Evolutionary conservation across 306 rosid genomes (phyloP), one percentile per base, ranked within the genome.

Genomic region (Spatholobus suberectus): DNA sequence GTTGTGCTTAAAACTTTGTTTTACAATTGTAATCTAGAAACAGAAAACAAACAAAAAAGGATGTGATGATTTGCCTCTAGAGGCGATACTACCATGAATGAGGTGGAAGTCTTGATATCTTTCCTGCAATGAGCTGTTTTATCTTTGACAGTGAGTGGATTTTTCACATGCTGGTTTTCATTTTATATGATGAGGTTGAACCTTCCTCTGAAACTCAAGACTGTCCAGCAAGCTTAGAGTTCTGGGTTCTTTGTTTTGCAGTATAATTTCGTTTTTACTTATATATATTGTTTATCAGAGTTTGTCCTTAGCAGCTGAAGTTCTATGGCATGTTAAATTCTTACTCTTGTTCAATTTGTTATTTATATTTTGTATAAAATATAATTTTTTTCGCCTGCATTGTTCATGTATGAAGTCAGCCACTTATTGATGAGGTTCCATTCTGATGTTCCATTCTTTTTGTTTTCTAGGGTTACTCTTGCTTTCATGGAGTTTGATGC

Each of bases 401-500:
- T 66, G 66, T 15, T 81, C 54, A 38, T 71, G 18, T 67, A 2
- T 24, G 84, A 35, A 46, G 27, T 79, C 15, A 34, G 24, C 58
- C 5, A 4, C 83, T 55, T 69, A 63, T 74, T 78, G 17, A 62
- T 49, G 37, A n/a, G n/a, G n/a, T n/a, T n/a, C 51, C 46, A 44
- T 79, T 80, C 29, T 62, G 62, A 57, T 44, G 75, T 44, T 69
- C 9, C 13, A 27, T 81, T 72, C 24, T 66, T 69, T 70, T 67
- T 52, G 59, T 78, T 65, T 73, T 85, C 38, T 54, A 83, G 90
- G 89, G 69, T 79, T 70, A 21, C 55, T 49, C 54, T 62, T 68
- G 73, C 85, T 76, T 70, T 41, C 46, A 77, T 90, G 87, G 90
- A 85, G 88, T 78, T 84, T 80, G 88, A 66, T 80, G 52, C 81